Percentiles rank a stretch among this genome's conserved stretches.
These are phyloP conservation scores for Phytophthora uliginosa DNA, from an alignment of 352 stramenopile species.

Conservation along the genomic window DNA sequence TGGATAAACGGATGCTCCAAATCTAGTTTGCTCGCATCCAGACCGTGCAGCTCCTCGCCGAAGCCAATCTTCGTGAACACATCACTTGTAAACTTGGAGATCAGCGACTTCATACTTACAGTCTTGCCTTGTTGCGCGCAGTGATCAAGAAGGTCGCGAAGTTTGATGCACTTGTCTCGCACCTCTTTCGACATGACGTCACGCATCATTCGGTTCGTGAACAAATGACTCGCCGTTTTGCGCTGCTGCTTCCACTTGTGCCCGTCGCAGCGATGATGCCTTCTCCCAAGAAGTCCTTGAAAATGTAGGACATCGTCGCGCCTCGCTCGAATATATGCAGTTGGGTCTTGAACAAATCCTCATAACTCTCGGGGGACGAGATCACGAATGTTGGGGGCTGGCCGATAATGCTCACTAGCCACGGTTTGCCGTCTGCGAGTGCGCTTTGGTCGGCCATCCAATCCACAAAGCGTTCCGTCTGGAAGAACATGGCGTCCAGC, in stretches of 20 bases:
- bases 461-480: constrained; percentile 42
- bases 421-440: constrained; percentile 36
- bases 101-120: constrained; percentile 50
- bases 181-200: constrained; percentile 56
- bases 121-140: constrained; percentile 9
- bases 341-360: constrained; percentile 63
- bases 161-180: constrained; percentile 28
- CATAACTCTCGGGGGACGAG: constrained; percentile 40
- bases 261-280: constrained; percentile 76
- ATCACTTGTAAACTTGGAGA: constrained; percentile 74
- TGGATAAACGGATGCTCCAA: constrained; percentile 51
- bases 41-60: constrained; percentile 57
- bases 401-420: constrained; percentile 36
- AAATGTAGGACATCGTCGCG: constrained; percentile 39
- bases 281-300: constrained; percentile 67
- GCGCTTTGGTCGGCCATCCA: constrained; percentile 48
- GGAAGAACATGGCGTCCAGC: constrained; percentile 43
- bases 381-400: constrained; percentile 42
- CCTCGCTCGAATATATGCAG: constrained; percentile 74
- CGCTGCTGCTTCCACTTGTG: constrained; percentile 69
- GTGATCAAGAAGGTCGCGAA: constrained; percentile 36
- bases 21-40: constrained; percentile 40
- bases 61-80: constrained; percentile 82
- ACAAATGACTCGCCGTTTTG: constrained; percentile 89
- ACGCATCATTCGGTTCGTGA: constrained; percentile 72